Evolutionary conservation across 2,329 filamentous ascomycete species (phyloP).

Genomic region (Stemphylium beticola): DNA sequence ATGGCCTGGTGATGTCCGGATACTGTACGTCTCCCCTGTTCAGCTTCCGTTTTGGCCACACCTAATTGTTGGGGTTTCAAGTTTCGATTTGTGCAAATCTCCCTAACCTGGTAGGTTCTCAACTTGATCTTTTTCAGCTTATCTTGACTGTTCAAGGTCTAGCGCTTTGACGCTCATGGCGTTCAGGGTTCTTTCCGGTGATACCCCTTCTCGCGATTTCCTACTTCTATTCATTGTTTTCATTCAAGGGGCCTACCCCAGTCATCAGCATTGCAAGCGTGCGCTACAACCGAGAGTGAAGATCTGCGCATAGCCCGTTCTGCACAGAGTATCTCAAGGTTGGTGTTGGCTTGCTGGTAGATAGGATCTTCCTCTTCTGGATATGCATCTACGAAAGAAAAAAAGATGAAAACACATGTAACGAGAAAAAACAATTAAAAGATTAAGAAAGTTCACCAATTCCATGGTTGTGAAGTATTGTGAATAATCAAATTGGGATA

Average conservation of each 20-base stretch:
- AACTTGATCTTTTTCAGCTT: conserved; percentile 5
- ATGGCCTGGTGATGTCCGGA: conserved; percentile 5
- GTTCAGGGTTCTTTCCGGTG: conserved; percentile 28
- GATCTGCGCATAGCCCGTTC: neutral
- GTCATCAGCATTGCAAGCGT: neutral
- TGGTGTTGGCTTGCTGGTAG: conserved; percentile 12
- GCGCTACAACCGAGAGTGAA: neutral
- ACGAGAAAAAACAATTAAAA: conserved; percentile 17
- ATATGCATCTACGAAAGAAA: conserved; percentile 11
- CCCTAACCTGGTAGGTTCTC: conserved; percentile 27
- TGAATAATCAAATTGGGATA: neutral
- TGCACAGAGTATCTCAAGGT: conserved; percentile 2
- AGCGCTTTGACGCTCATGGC: conserved; percentile 14
- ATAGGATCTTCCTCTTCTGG: conserved; percentile 2
- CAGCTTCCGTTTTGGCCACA: neutral
- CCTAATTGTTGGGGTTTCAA: conserved; percentile 26
- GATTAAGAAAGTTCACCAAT: neutral
- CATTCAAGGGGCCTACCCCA: neutral
- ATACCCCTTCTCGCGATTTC: conserved; percentile 32
- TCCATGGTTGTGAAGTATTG: neutral
- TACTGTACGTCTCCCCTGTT: conserved; percentile 24
- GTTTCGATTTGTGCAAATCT: conserved; percentile 8
- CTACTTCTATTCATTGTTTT: conserved; percentile 12
- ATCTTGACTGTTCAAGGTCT: conserved; percentile 21
- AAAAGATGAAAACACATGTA: conserved; percentile 22